A percentile compares a stretch with the other conserved stretches of the same genome.
Evolutionary conservation across 495 filamentous ascomycete genomes (phyloP).

Genomic region (Xylaria palmicola): DNA sequence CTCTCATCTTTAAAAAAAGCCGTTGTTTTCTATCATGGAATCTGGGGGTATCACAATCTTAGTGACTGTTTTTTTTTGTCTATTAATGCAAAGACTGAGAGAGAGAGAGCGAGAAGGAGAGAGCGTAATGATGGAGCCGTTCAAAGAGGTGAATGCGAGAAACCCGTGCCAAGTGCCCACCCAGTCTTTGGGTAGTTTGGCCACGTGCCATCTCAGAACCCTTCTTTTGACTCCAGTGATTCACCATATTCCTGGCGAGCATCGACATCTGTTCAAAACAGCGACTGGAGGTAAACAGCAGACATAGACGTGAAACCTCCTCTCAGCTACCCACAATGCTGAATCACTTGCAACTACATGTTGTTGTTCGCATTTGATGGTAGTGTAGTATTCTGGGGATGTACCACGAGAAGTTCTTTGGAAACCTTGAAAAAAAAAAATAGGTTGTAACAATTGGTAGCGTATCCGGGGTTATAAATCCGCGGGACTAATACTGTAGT

Average conservation of each 20-base stretch:
- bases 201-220: too few species aligned
- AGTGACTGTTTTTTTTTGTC: too few species aligned
- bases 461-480: background rate
- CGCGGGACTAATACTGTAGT: background rate
- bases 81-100: too few species aligned
- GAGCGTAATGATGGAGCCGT: too few species aligned
- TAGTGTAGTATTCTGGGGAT: background rate
- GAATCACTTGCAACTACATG: background rate
- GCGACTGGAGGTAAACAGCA: background rate
- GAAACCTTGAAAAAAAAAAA: conserved; percentile 9
- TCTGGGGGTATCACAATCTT: too few species aligned
- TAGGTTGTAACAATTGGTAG: conserved; percentile 2
- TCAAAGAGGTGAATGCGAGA: too few species aligned
- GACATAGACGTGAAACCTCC: background rate
- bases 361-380: conserved; percentile 11
- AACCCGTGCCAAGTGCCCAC: too few species aligned
- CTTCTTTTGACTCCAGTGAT: too few species aligned
- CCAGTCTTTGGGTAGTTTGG: too few species aligned
- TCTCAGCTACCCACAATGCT: conserved; percentile 5
- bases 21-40: too few species aligned
- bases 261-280: background rate
- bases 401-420: background rate
- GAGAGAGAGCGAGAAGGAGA: too few species aligned
- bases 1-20: too few species aligned
- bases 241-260: conserved; percentile 5